Evolutionary conservation across 495 filamentous ascomycete species (phyloP).

Genomic region (Trichodelitschia bisporula): DNA sequence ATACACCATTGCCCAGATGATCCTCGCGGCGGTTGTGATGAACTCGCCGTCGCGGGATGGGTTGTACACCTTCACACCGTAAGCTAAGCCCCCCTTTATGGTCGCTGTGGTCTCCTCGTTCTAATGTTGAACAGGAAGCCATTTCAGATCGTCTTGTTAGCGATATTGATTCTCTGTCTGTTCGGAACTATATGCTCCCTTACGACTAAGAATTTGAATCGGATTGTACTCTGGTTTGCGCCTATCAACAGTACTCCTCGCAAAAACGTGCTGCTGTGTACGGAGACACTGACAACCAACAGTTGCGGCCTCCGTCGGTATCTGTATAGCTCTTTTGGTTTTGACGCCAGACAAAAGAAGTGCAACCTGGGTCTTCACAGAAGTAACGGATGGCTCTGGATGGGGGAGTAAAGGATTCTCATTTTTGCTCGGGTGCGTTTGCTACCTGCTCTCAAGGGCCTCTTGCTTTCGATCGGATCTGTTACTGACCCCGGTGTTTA

Average conservation of each 20-base stretch:
- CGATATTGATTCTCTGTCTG: constrained; percentile 29
- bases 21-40: constrained; percentile 41
- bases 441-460: background rate
- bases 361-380: constrained; percentile 36
- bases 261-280: background rate
- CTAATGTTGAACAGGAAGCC: constrained; percentile 22
- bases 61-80: constrained; percentile 21
- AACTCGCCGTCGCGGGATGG: constrained; percentile 19
- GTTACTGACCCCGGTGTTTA: constrained; percentile 1
- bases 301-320: constrained; percentile 22
- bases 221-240: constrained; percentile 44
- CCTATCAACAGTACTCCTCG: constrained; percentile 37
- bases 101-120: constrained; percentile 1
- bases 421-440: constrained; percentile 33
- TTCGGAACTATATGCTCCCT: constrained; percentile 41
- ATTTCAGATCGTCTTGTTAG: constrained; percentile 34
- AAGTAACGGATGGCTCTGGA: constrained; percentile 30
- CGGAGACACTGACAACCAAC: background rate
- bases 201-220: constrained; percentile 35
- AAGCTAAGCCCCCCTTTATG: constrained; percentile 4
- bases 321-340: constrained; percentile 33
- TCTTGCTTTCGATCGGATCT: background rate
- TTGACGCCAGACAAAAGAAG: constrained; percentile 32
- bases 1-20: constrained; percentile 42
- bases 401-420: constrained; percentile 39